A percentile compares a stretch with the other conserved stretches of the same genome.
Evolutionary conservation across 2,329 filamentous ascomycete genomes (phyloP).

Genomic region (Bertia moriformis): DNA sequence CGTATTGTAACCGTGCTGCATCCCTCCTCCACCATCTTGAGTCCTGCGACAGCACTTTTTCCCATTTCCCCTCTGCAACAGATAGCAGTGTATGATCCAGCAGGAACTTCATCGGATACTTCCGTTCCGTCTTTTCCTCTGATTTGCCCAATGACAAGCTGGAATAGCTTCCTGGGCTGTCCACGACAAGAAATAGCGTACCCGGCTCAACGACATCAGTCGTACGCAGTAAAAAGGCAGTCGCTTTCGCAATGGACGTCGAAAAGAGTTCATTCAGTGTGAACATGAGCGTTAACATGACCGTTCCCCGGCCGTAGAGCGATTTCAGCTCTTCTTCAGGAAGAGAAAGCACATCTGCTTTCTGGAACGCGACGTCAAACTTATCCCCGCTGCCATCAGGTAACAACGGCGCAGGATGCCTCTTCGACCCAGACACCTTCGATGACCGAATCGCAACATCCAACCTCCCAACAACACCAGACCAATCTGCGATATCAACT

Average conservation of each 20-base stretch:
- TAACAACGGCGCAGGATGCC: not conserved
- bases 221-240: conserved; percentile 35
- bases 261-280: conserved; percentile 53
- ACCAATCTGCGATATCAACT: conserved; percentile 47
- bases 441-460: conserved; percentile 21
- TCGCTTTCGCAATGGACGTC: conserved; percentile 38
- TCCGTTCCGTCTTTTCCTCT: conserved; percentile 20
- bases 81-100: conserved; percentile 43
- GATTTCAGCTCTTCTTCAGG: not conserved
- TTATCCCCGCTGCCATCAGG: not conserved
- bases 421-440: conserved; percentile 5
- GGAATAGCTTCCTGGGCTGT: conserved; percentile 52
- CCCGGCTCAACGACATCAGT: conserved; percentile 29
- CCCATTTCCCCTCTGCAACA: conserved; percentile 29
- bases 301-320: conserved; percentile 6
- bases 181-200: conserved; percentile 40
- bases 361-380: not conserved
- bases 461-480: conserved; percentile 28
- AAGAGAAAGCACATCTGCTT: not conserved
- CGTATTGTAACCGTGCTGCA: conserved; percentile 30
- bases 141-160: conserved; percentile 32
- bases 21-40: conserved; percentile 46
- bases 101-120: conserved; percentile 53
- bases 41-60: conserved; percentile 37
- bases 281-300: conserved; percentile 46